Base-by-base conservation (phyloP, 768 basidiomycete genomes). In the Cystoderma amianthinum region DNA sequence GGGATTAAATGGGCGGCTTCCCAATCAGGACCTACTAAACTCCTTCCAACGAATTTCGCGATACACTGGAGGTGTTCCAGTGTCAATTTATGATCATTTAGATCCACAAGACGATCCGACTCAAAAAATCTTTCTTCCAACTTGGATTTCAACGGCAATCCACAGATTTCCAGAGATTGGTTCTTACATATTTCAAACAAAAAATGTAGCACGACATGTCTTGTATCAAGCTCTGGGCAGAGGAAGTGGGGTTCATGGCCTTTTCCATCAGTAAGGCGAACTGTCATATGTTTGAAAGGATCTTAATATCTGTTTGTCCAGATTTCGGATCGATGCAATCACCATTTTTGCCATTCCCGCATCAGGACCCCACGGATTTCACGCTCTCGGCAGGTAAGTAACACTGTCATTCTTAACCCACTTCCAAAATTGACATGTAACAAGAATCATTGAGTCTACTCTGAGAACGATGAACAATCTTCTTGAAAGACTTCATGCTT, bases 21-120 rank as follows among this genome's bases (percentile, higher is more conserved):
- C 96, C 3, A 99, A 99, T 54, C 93, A 97, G 62, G 96, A 99
- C 60, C 69, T 96, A 2, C 63, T 96, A 43, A 97, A 96, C 57
- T 85, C 90, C 0, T 73, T 90, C 36, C 67, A 76, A 16, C 57
- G 78, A 25, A 85, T 96, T 36, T 73, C 90, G 5, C 74, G 73
- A 21, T 79, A 75, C 49, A 82, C 83, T 2, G 84, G 76, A 2
- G 80, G 81, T 12, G 82, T 93, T 3, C 86, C 92, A 0, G 76
- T 90, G 5, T 61, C 84, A 5, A 60, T 95, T 2, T 92, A 98
- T 53, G 84, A 96, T 55, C 78, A 87, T 59, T 53, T 82, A 2
- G 77, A 85, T 33, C 56, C 62, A 19, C 34, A 17, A 57, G 57
- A 19, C 72, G 77, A 21, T 57, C 44, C 5, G 49, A 62, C 25